Evolutionary conservation across 129 eudicot species (phyloP), one percentile per base, ranked within the genome.

Genomic region (Tagetes erecta): DNA sequence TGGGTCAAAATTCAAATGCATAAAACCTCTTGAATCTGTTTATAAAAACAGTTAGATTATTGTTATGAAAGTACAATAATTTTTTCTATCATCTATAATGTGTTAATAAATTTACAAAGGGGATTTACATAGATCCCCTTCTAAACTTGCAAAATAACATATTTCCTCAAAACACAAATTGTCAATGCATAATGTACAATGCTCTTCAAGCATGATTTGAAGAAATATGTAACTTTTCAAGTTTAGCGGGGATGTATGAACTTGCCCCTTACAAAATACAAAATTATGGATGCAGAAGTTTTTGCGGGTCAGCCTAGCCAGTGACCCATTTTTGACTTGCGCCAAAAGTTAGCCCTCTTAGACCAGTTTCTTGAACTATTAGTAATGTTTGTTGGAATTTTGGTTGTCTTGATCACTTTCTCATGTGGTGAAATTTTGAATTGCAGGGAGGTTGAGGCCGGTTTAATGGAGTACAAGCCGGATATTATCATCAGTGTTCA

Each of bases 381-480:
- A 31, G 8, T 27, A 56, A 30, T 31, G 64, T 57, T 57, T 36
- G 11, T 52, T 3, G 5, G 7, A 42, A 62, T 37, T 44, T 44
- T 44, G 10, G 49, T 5, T 10, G 49, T 6, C 49, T 44, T 44
- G 8, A 44, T 44, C 6, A 44, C 2, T 44, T 44, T 44, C 2
- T 44, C 49, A 44, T 44, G 10, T 44, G 49, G 49, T 44, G 49
- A 6, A 6, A 7, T 44, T 10, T 57, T 68, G 73, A 51, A 53
- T 60, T 66, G 57, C 62, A 93, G 98, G 91, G 97, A 88, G 82
- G 96, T 93, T 13, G 98, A 93, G 75, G 98, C 98, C 2, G 98
- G 98, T 40, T 80, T 93, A 72, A 93, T 93, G 98, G 98, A 93
- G 85, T 93, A 93, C 91, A 93, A 86, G 70, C 98, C 98, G 1